A percentile compares a stretch with the other conserved stretches of the same genome.
These are phyloP conservation scores for Taphrina deformans DNA, from an alignment of 1,139 yeast genomes.

Conservation along the genomic window DNA sequence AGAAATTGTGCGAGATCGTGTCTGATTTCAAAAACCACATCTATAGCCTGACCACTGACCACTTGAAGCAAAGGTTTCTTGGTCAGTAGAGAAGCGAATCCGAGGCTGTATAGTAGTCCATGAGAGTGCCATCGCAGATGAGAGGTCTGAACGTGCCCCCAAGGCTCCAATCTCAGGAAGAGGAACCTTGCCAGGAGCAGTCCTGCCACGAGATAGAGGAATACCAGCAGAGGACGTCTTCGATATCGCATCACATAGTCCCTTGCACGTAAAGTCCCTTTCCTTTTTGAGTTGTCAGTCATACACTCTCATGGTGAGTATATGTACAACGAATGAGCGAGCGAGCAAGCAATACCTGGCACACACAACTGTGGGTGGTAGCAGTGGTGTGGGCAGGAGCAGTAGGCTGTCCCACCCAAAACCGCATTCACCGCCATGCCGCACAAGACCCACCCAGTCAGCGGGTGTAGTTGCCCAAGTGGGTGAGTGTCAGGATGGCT, in stretches of 20 bases:
- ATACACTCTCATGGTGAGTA: too few relatives aligned
- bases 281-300: neutral
- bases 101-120: neutral
- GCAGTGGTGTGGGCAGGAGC: too few relatives aligned
- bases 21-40: conserved; percentile 21
- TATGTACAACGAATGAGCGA: too few relatives aligned
- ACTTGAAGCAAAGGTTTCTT: conserved; percentile 28
- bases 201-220: conserved; percentile 1
- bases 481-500: neutral
- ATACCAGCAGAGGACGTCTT: neutral
- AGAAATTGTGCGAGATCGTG: conserved; percentile 7
- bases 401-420: too few relatives aligned
- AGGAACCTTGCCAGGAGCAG: neutral
- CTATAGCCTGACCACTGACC: conserved; percentile 8
- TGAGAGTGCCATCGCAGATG: conserved; percentile 17
- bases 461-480: neutral
- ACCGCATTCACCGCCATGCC: neutral
- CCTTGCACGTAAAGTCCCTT: neutral
- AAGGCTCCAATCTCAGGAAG: neutral
- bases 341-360: too few relatives aligned
- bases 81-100: neutral
- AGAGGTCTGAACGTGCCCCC: conserved; percentile 2
- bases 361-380: too few relatives aligned
- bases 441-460: neutral
- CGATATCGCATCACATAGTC: neutral